These are phyloP conservation scores for Monosporozyma aquatica DNA, from an alignment of 805 yeast genomes.

Conservation along the genomic window DNA sequence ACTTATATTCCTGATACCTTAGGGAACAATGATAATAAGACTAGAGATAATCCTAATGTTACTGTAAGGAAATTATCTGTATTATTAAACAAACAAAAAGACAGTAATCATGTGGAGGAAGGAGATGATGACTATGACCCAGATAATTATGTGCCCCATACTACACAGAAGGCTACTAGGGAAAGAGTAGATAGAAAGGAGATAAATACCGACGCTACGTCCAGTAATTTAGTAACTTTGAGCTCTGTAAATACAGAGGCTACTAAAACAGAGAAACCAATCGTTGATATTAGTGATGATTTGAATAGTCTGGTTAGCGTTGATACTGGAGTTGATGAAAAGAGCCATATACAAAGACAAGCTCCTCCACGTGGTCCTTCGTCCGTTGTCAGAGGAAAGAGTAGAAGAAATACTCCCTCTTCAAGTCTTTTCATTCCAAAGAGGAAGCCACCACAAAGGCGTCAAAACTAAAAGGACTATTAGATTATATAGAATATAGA, in stretches of 20 bases:
- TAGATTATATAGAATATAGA: background rate
- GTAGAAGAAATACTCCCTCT: conserved; percentile 3
- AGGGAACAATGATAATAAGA: too few relatives aligned
- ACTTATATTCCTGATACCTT: conserved; percentile 10
- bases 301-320: background rate
- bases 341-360: too few relatives aligned
- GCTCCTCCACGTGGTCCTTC: background rate
- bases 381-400: background rate
- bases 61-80: too few relatives aligned
- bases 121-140: conserved; percentile 1
- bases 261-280: background rate
- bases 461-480: too few relatives aligned
- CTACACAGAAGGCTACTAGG: too few relatives aligned
- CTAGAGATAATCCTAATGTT: too few relatives aligned
- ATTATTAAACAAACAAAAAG: background rate
- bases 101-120: background rate
- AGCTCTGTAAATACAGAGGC: background rate
- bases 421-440: conserved; percentile 22
- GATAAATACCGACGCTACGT: too few relatives aligned
- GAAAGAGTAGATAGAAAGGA: background rate
- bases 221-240: too few relatives aligned
- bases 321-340: background rate
- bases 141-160: conserved; percentile 12
- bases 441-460: conserved; percentile 12
- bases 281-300: too few relatives aligned